Evolutionary conservation across 108 stramenopile genomes (phyloP).

Genomic region (Cylindrotheca closterium): DNA sequence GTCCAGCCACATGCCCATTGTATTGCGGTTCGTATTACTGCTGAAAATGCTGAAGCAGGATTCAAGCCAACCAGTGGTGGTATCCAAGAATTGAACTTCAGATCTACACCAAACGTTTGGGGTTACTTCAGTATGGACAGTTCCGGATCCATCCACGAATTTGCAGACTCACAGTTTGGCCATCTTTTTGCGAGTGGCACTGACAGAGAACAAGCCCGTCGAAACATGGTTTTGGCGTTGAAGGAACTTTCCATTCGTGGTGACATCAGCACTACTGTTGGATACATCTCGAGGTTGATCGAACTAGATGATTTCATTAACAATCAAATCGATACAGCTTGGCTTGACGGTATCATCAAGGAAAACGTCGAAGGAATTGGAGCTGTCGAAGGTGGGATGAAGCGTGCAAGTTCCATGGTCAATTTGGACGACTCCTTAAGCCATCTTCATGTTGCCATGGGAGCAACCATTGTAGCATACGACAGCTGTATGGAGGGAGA

Average conservation of each 20-base stretch:
- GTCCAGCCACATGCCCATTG: slow-evolving; percentile 84
- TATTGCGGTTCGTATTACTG: slow-evolving; percentile 98
- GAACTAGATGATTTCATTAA: slow-evolving; percentile 91
- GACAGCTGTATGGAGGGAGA: slow-evolving; percentile 58
- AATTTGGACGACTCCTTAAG: slow-evolving; percentile 23
- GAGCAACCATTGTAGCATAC: slow-evolving; percentile 75
- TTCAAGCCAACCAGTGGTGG: slow-evolving; percentile 98
- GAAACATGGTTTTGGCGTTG: slow-evolving; percentile 96
- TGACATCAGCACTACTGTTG: slow-evolving; percentile 98
- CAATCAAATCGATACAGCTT: slow-evolving; percentile 97
- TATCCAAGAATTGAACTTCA: slow-evolving; percentile 97
- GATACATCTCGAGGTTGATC: slow-evolving; percentile 96
- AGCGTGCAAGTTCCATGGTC: slow-evolving; percentile 22
- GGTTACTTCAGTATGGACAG: slow-evolving; percentile 99
- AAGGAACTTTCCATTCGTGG: slow-evolving; percentile 98
- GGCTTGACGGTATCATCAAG: slow-evolving; percentile 96
- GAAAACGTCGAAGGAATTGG: slow-evolving; percentile 51
- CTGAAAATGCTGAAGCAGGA: slow-evolving; percentile 98
- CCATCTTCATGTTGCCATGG: slow-evolving; percentile 73
- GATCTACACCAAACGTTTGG: slow-evolving; percentile 98
- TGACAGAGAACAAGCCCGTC: slow-evolving; percentile 93
- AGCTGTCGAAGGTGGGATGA: slow-evolving; percentile 22
- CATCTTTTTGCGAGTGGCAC: slow-evolving; percentile 96
- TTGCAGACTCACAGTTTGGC: slow-evolving; percentile 99
- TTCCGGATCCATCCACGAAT: slow-evolving; percentile 98